A percentile compares a stretch with the other conserved stretches of the same genome.
phyloP scores from a whole-genome alignment of 768 basidiomycete species.

The Leccinum longicurvipes region DNA sequence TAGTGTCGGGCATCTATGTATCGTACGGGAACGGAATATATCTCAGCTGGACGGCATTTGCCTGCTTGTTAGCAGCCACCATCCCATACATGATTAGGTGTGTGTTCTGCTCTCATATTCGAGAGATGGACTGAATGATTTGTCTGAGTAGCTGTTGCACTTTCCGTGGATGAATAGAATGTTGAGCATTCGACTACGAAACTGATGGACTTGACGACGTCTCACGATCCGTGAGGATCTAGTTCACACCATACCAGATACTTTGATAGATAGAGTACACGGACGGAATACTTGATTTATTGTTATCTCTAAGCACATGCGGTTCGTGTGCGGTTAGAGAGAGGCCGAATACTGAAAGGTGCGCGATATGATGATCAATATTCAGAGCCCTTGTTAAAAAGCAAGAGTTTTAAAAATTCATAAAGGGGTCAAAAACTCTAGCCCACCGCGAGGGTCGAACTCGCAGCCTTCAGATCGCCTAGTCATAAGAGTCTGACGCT shows the following conservation, averaged over 20 bases:
- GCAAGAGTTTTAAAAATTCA: too few species aligned
- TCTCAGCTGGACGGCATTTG: conserved; percentile 75
- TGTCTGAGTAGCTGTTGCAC: conserved; percentile 65
- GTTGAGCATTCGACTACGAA: conserved; percentile 25
- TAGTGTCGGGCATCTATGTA: conserved; percentile 60
- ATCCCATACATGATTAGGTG: conserved; percentile 79
- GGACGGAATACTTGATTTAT: conserved; percentile 23
- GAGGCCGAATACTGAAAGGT: neutral
- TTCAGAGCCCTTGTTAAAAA: neutral
- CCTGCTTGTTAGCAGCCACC: conserved; percentile 57
- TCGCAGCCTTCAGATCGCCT: conserved; percentile 58
- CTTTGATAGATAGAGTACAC: conserved; percentile 6
- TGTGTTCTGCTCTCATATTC: conserved; percentile 19
- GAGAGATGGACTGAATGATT: neutral
- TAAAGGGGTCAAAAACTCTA: conserved; percentile 23
- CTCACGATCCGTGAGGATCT: conserved; percentile 3
- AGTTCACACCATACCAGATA: conserved; percentile 5
- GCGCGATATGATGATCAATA: neutral
- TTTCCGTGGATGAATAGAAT: conserved; percentile 56
- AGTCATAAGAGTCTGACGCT: conserved; percentile 60
- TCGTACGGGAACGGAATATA: conserved; percentile 60
- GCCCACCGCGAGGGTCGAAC: conserved; percentile 65
- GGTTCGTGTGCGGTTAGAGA: neutral
- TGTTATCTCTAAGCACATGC: conserved; percentile 12
- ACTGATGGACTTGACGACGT: conserved; percentile 17